phyloP scores from a whole-genome alignment of 2,329 filamentous ascomycete species.

The Penicillium expansum region DNA sequence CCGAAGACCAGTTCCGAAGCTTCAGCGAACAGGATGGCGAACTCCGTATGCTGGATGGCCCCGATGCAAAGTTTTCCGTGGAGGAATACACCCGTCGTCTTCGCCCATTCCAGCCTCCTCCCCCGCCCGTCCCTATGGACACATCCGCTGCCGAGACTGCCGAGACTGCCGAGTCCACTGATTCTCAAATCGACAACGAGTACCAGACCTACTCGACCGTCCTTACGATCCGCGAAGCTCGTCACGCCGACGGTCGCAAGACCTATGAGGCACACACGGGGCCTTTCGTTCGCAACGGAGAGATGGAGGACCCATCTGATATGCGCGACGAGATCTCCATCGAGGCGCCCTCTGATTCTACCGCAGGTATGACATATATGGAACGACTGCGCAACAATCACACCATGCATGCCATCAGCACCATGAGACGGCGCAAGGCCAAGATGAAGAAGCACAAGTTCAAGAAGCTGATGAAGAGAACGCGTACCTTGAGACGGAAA shows the following conservation, averaged over 20 bases:
- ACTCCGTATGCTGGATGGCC: constrained; percentile 50
- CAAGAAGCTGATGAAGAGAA: constrained; percentile 97
- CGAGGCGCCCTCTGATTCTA: constrained; percentile 55
- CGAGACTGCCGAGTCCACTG: constrained; percentile 39
- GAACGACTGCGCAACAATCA: constrained; percentile 61
- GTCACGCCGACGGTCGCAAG: constrained; percentile 49
- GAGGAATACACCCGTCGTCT: constrained; percentile 69
- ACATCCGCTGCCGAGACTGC: constrained; percentile 33
- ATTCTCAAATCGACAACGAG: constrained; percentile 36
- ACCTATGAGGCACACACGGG: constrained; percentile 53
- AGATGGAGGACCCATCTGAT: constrained; percentile 39
- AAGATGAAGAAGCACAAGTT: constrained; percentile 99
- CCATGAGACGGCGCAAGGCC: constrained; percentile 85
- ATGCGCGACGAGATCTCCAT: constrained; percentile 39
- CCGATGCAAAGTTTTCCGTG: constrained; percentile 63
- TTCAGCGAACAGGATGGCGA: constrained; percentile 36
- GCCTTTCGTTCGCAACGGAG: constrained; percentile 45
- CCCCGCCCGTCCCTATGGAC: constrained; percentile 62
- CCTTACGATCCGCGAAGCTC: constrained; percentile 54
- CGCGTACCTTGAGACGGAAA: constrained; percentile 82
- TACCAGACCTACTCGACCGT: constrained; percentile 48
- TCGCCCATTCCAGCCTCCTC: constrained; percentile 80
- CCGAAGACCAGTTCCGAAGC: constrained; percentile 33
- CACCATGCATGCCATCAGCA: constrained; percentile 78
- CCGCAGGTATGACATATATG: constrained; percentile 53